phyloP scores from a whole-genome alignment of 441 rosid species.

The Arabidopsis hybrid region DNA sequence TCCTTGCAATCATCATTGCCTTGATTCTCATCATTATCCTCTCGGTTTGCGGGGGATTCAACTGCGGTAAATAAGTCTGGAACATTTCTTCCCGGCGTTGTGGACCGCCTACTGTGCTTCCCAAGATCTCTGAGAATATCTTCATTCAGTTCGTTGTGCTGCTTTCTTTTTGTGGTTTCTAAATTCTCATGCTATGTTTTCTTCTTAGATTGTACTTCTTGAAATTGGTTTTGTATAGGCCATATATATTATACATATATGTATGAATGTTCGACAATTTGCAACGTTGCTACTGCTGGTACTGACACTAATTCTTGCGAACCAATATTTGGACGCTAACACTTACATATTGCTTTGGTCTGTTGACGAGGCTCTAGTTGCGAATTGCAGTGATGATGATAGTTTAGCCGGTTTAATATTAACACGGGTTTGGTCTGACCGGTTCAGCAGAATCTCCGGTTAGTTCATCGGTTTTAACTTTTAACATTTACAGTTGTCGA shows the following conservation, averaged over 20 bases:
- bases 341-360: constrained; percentile 7
- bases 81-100: constrained; percentile 23
- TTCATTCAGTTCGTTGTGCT: constrained; percentile 38
- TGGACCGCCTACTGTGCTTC: neutral
- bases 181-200: constrained; percentile 26
- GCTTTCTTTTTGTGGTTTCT: constrained; percentile 34
- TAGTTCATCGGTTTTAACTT: neutral
- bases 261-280: constrained; percentile 37
- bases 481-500: neutral
- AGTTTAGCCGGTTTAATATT: neutral
- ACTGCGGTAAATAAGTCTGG: constrained; percentile 47
- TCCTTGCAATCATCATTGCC: constrained; percentile 67
- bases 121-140: constrained; percentile 33
- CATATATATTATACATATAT: constrained; percentile 27
- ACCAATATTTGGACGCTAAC: neutral
- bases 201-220: constrained; percentile 40
- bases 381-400: neutral
- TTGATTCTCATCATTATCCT: constrained; percentile 74
- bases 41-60: constrained; percentile 72
- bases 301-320: constrained; percentile 21
- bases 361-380: neutral
- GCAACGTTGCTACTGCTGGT: constrained; percentile 25
- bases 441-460: neutral
- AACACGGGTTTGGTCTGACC: neutral
- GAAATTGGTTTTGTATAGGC: constrained; percentile 47